These are phyloP conservation scores for Paecilomyces formosus DNA, from an alignment of 2,329 filamentous ascomycete species.

Conservation along the genomic window DNA sequence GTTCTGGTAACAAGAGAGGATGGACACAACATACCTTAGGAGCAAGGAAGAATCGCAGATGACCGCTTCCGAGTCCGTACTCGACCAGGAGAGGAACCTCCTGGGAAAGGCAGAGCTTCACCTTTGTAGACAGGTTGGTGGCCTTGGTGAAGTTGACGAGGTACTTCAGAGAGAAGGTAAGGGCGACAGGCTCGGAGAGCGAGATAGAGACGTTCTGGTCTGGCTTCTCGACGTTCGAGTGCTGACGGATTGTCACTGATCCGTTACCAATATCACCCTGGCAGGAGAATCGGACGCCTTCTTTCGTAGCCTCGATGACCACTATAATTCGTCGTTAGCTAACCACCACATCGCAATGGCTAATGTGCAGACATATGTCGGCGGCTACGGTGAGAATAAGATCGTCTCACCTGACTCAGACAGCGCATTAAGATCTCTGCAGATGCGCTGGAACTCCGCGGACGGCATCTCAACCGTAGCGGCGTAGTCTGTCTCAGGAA, in stretches of 20 bases:
- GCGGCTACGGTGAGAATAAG: not conserved
- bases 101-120: conserved; percentile 90
- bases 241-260: conserved; percentile 81
- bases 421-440: conserved; percentile 80
- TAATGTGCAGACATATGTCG: not conserved
- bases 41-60: conserved; percentile 93
- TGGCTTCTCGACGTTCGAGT: conserved; percentile 84
- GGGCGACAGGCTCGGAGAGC: conserved; percentile 81
- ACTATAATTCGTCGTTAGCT: conserved; percentile 48
- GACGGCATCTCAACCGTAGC: conserved; percentile 85
- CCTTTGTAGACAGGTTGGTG: conserved; percentile 67
- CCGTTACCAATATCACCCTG: conserved; percentile 94
- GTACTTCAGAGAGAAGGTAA: conserved; percentile 99
- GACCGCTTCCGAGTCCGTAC: conserved; percentile 77
- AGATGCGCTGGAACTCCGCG: conserved; percentile 88
- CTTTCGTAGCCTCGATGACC: conserved; percentile 91
- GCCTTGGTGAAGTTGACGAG: conserved; percentile 99
- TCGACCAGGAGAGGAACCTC: conserved; percentile 95
- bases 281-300: conserved; percentile 92
- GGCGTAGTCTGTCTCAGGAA: conserved; percentile 97
- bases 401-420: conserved; percentile 78
- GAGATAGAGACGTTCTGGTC: conserved; percentile 80
- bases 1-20: not conserved
- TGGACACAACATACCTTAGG: conserved; percentile 66
- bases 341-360: conserved; percentile 4